Base-by-base conservation (phyloP, 768 basidiomycete genomes). In the Hemileccinum rubropunctum region DNA sequence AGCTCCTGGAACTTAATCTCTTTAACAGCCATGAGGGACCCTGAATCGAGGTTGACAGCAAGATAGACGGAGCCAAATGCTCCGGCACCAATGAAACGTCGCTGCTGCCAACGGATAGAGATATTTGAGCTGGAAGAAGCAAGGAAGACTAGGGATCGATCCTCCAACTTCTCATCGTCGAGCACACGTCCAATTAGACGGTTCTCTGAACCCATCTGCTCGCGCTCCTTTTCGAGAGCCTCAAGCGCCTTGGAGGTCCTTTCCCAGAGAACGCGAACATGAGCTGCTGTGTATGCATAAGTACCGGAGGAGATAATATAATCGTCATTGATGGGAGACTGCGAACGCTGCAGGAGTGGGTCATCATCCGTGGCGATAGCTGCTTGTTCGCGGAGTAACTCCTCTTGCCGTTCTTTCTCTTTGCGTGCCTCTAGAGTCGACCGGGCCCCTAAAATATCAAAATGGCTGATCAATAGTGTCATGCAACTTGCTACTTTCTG, bases 1-100 rank as follows among this genome's bases (percentile, higher is more conserved):
- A 95, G 74, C 66, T 98, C 95, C 64, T 95, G 93, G 68, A 95
- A 95, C 51, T 93, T 92, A 67, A 98, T 93, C 73, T 98, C 97
- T 73, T 99, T 99, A 61, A 98, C 97, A 9, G 97, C 97, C 94
- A 99, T 98, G 53, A 98, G 82, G 37, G 89, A 88, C 40, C 95
- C 92, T 1, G 90, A 87, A 64, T 98, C 97, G 48, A 98, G 78
- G 66, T 98, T 98, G 70, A 98, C 88, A 15, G 95, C 97, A 41
- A 93, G 82, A 67, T 98, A 99, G n/a, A 99, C 97, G n/a, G 91
- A 95, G 18, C 97, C 97, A 68, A 97, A 98, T 9, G 97, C 95
- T 14, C 97, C 97, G n/a, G 94, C 86, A 44, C 95, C 97, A 58
- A 99, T 98, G 73, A 98, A 98, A 50, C 88, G 84, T 13, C 95